These are phyloP conservation scores for Camelina hispida DNA, from an alignment of 345 rosid genomes.

Conservation along the genomic window DNA sequence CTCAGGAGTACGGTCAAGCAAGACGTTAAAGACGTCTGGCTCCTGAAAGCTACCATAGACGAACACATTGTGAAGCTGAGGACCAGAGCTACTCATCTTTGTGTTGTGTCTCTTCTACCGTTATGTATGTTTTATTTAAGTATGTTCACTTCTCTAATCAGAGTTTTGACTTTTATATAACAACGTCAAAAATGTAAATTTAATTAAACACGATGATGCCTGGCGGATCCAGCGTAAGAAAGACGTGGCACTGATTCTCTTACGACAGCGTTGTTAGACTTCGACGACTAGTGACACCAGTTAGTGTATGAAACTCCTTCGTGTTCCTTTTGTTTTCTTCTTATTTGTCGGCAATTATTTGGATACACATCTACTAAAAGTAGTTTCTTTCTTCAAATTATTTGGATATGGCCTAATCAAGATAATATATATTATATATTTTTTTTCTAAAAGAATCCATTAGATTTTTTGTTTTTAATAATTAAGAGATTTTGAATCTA, in stretches of 20 bases:
- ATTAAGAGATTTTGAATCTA: no score
- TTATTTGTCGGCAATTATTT: conserved; percentile 18
- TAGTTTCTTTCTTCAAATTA: no score
- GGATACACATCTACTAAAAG: background rate
- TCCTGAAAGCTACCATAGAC: conserved; percentile 87
- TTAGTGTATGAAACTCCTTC: background rate
- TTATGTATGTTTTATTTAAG: background rate
- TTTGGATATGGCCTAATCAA: no score
- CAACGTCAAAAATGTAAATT: conserved; percentile 11
- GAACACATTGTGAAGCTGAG: conserved; percentile 58
- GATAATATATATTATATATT: no score
- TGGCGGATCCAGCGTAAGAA: background rate
- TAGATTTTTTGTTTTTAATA: no score
- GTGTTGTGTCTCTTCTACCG: background rate
- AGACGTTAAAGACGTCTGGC: conserved; percentile 65
- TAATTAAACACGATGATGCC: background rate
- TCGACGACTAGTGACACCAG: background rate
- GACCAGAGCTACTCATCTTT: conserved; percentile 2
- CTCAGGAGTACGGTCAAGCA: conserved; percentile 65
- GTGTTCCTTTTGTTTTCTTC: background rate
- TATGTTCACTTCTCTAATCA: background rate
- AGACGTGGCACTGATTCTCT: conserved; percentile 16
- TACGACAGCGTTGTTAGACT: background rate
- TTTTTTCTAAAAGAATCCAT: no score
- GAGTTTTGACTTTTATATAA: conserved; percentile 10